Evolutionary conservation across 208 protist species (phyloP), one percentile per base, ranked within the genome.

Genomic region (Wallacemonas rigidus): DNA sequence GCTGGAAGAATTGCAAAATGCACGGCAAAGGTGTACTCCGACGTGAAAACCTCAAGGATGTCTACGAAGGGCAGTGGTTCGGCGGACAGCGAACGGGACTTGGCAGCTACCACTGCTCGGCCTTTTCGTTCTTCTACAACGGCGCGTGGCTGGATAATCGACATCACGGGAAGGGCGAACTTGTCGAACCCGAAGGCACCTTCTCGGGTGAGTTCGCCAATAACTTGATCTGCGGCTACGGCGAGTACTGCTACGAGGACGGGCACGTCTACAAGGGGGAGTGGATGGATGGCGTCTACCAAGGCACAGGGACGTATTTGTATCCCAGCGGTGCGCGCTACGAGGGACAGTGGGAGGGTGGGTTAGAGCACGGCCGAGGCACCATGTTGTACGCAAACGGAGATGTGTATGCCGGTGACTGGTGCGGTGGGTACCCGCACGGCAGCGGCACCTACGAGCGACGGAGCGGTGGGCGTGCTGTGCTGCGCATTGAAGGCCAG

Each of bases 11-110:
- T 72, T 84, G 83, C 75, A 73, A 75, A 44, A 83, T 92, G 77
- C 89, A 97, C 81, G 95, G 95, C 54, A 89, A 81, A 14, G 95
- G 95, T 26, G 80, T 67, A 45, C 57, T 94, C 69, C 79, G 80
- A 1, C 85, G 89, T 9, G 54, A 74, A 26, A 79, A 62, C 43
- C 60, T 79, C 12, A 85, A 87, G 67, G 88, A 92, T 62, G 40
- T 95, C 12, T 97, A 97, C 75, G 92, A 97, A 64, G 95, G 95
- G 48, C 79, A 92, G 67, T 98, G 95, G 93, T 89, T 93, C 67
- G 67, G 85, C 7, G 91, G 91, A 1, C 76, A 92, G 67, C 89
- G 87, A 53, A 88, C 80, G 67, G 95, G 95, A 36, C 74, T 63
- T 38, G 95, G 93, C 5, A 86, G 77, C 39, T 87, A 85, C 67